phyloP scores from a whole-genome alignment of 306 rosid species.

The Abrus precatorius region DNA sequence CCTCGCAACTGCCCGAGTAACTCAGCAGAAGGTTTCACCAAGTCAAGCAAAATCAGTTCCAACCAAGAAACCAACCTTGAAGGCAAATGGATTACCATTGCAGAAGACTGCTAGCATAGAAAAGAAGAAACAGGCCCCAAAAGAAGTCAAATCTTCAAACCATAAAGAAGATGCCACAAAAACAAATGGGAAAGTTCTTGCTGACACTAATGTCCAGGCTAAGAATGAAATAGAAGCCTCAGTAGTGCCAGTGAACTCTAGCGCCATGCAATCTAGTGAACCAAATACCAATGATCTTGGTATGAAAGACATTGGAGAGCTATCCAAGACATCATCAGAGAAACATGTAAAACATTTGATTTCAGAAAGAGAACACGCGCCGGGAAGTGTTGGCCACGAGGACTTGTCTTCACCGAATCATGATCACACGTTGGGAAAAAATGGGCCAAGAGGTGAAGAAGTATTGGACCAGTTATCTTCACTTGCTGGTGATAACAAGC shows the following conservation, averaged over 20 bases:
- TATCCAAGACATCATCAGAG: slow-evolving; percentile 50
- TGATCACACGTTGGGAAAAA: slow-evolving; percentile 40
- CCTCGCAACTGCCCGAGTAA: slow-evolving; percentile 72
- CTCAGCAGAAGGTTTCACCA: slow-evolving; percentile 59
- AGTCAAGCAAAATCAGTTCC: slow-evolving; percentile 55
- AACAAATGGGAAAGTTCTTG: slow-evolving; percentile 53
- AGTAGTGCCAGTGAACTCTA: slow-evolving; percentile 52
- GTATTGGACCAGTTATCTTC: slow-evolving; percentile 54
- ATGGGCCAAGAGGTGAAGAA: slow-evolving; percentile 45
- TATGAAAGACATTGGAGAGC: slow-evolving; percentile 54
- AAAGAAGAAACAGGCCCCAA: slow-evolving; percentile 68
- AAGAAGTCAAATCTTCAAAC: slow-evolving; percentile 66
- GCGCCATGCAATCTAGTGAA: slow-evolving; percentile 48
- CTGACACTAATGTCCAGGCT: slow-evolving; percentile 50
- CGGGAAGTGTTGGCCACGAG: slow-evolving; percentile 41
- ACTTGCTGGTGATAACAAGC: slow-evolving; percentile 58
- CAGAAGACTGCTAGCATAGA: slow-evolving; percentile 56
- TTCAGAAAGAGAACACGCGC: slow-evolving; percentile 43
- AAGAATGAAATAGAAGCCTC: slow-evolving; percentile 53
- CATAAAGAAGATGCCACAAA: slow-evolving; percentile 50
- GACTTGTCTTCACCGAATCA: slow-evolving; percentile 48
- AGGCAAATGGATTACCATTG: slow-evolving; percentile 55
- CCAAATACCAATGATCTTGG: slow-evolving; percentile 43
- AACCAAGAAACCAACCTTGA: slow-evolving; percentile 65
- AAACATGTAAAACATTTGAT: slow-evolving; percentile 47